Conservation (phyloP, 2,329 filamentous ascomycete genomes). For the Aspergillus pseudoterreus region DNA sequence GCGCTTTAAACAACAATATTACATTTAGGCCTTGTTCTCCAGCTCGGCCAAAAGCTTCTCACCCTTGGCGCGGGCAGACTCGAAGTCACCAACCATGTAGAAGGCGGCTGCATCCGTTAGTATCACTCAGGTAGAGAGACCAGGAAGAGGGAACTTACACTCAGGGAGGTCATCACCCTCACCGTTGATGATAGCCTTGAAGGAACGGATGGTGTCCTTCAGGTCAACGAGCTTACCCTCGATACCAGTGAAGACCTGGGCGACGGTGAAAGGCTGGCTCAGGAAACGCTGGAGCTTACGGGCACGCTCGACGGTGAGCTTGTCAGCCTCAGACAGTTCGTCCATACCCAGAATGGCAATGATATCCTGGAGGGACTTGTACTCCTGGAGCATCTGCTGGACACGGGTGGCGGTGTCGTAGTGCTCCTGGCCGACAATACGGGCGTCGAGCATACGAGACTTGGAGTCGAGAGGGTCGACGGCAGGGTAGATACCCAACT, state of each 20-base stretch:
- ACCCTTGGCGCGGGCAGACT: slow-evolving; percentile 90
- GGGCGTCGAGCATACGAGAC: slow-evolving; percentile 98
- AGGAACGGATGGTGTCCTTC: slow-evolving; percentile 95
- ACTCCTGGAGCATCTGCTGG: slow-evolving; percentile 99
- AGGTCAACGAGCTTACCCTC: slow-evolving; percentile 96
- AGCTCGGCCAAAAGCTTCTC: slow-evolving; percentile 99
- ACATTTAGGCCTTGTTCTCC: slow-evolving; percentile 55
- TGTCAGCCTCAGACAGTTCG: slow-evolving; percentile 97
- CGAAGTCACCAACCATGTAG: slow-evolving; percentile 99
- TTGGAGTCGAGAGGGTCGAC: slow-evolving; percentile 99
- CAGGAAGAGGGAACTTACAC: slow-evolving; percentile 52
- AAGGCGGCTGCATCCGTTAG: slow-evolving; percentile 55
- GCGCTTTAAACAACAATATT: slow-evolving; percentile 40
- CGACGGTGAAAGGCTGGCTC: slow-evolving; percentile 95
- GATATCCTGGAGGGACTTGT: slow-evolving; percentile 99
- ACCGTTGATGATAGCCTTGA: slow-evolving; percentile 94
- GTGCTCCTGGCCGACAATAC: slow-evolving; percentile 97
- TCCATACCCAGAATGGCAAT: slow-evolving; percentile 99
- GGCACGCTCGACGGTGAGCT: slow-evolving; percentile 99
- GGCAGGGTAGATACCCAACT: slow-evolving; percentile 99
- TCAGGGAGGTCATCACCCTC: slow-evolving; percentile 96
- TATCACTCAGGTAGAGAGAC: not conserved
- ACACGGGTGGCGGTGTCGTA: slow-evolving; percentile 92
- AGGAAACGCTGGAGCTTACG: slow-evolving; percentile 99
- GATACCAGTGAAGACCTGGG: slow-evolving; percentile 70